Base-by-base conservation (phyloP, 2,329 filamentous ascomycete species). In the Capronia epimyces region DNA sequence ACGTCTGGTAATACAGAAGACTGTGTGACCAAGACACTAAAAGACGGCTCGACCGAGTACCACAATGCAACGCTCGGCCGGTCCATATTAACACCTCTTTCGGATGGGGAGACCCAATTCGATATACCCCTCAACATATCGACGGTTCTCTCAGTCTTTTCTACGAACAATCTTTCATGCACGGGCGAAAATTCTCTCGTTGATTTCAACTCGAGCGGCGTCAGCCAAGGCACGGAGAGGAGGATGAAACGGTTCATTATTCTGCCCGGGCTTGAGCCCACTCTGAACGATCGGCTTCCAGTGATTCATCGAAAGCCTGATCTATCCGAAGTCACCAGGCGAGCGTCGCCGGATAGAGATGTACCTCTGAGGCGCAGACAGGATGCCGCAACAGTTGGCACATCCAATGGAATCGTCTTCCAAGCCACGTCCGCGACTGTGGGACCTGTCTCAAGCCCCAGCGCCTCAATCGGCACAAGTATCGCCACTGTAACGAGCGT, bases 131-230 rank as follows among this genome's bases (percentile, higher is more conserved):
- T 98, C 1, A 81, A 86, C 39, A 76, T 80, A 3, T 80, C 80
- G 1, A 76, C 76, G 6, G 79, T 97, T 45, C 71, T 95, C 49
- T 81, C 83, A 1, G 79, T 89, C 42, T 87, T 97, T 67, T 91
- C 86, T 62, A 71, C 77, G 4, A 80, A 79, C 25, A 85, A 85
- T 57, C 73, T 95, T 13, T 89, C 86, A 48, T 98, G 93, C 67
- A 81, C 81, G 7, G 81, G 84, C 0, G 86, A 96, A 66, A 97
- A 97, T 62, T 84, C 89, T 0, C 76, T 98, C 3, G 84, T 97
- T 13, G 89, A 87, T 0, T 95, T 59, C 54, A 56, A 55, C 39
- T 50, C 52, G 10, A 57, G 49, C 22, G 34, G 31, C 7, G 13
- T 40, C 2, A 48, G 32, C 15, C 13, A 40, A n/a, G 42, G 45